Percentiles rank a stretch among this genome's conserved stretches.
Evolutionary conservation across 2,329 filamentous ascomycete genomes (phyloP).

Genomic region (Paramyrothecium sp.): DNA sequence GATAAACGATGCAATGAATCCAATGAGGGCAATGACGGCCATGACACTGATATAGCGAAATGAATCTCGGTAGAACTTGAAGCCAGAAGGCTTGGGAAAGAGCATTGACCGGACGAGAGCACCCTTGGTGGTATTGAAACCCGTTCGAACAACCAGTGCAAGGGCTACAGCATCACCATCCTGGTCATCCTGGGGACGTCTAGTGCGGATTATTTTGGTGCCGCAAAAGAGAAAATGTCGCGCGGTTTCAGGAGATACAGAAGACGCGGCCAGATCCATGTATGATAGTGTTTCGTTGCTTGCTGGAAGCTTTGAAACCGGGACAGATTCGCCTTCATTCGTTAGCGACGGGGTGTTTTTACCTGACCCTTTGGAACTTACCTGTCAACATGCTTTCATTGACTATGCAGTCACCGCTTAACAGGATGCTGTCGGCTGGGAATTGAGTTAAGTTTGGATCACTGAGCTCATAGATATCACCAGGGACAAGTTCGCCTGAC

Average conservation of each 20-base stretch:
- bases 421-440: slow-evolving; percentile 85
- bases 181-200: slow-evolving; percentile 81
- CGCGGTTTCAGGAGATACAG: slow-evolving; percentile 78
- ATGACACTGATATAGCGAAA: slow-evolving; percentile 98
- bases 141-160: slow-evolving; percentile 88
- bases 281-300: slow-evolving; percentile 74
- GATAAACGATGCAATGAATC: slow-evolving; percentile 86
- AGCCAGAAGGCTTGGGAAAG: slow-evolving; percentile 95
- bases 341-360: slow-evolving; percentile 26
- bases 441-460: slow-evolving; percentile 87
- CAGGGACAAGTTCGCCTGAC: slow-evolving; percentile 87
- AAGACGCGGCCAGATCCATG: slow-evolving; percentile 77
- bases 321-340: slow-evolving; percentile 77
- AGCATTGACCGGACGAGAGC: slow-evolving; percentile 96
- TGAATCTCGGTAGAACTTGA: slow-evolving; percentile 97
- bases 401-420: slow-evolving; percentile 95
- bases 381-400: slow-evolving; percentile 97
- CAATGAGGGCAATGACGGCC: slow-evolving; percentile 79
- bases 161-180: slow-evolving; percentile 88
- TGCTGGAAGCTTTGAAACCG: slow-evolving; percentile 87
- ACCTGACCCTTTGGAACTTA: slow-evolving; percentile 11
- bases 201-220: slow-evolving; percentile 89
- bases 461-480: slow-evolving; percentile 94
- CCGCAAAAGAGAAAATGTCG: slow-evolving; percentile 92
- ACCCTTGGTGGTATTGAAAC: slow-evolving; percentile 97